phyloP scores from a whole-genome alignment of 495 filamentous ascomycete genomes.

The Pyronema domesticum region DNA sequence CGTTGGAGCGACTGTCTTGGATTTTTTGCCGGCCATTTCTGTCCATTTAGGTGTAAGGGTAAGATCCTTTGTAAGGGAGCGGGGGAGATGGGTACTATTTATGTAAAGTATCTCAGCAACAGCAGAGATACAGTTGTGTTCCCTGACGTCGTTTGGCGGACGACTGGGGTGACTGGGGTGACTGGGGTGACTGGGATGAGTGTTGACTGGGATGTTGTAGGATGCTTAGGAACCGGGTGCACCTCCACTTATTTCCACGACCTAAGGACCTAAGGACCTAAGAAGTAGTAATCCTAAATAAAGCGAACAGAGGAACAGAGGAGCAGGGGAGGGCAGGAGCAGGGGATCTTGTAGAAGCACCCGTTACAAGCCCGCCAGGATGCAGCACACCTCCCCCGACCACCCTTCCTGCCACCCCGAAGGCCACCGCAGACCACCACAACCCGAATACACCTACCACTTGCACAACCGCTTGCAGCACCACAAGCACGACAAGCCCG shows the following conservation, averaged over 20 bases:
- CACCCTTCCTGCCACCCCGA: too few species aligned
- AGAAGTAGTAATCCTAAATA: neutral
- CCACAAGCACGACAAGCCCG: too few species aligned
- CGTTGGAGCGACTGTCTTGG: conserved; percentile 4
- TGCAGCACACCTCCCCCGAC: too few species aligned
- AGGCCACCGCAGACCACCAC: too few species aligned
- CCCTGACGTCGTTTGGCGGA: neutral
- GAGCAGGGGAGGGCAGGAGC: too few species aligned
- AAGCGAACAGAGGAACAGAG: neutral
- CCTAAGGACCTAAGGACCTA: neutral
- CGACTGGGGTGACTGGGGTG: neutral
- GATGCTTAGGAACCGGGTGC: neutral
- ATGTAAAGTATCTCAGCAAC: neutral
- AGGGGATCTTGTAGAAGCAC: too few species aligned
- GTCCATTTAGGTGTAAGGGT: conserved; percentile 1
- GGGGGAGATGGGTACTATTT: neutral
- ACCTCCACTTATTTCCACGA: neutral
- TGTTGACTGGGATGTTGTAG: neutral
- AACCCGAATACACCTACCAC: too few species aligned
- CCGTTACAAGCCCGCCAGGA: too few species aligned
- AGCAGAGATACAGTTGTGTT: neutral
- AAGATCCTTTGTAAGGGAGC: neutral
- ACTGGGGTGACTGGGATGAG: neutral
- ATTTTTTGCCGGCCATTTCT: conserved; percentile 7
- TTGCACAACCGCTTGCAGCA: too few species aligned